Conservation (phyloP, 805 yeast species). For the Ascoidea tarda region DNA sequence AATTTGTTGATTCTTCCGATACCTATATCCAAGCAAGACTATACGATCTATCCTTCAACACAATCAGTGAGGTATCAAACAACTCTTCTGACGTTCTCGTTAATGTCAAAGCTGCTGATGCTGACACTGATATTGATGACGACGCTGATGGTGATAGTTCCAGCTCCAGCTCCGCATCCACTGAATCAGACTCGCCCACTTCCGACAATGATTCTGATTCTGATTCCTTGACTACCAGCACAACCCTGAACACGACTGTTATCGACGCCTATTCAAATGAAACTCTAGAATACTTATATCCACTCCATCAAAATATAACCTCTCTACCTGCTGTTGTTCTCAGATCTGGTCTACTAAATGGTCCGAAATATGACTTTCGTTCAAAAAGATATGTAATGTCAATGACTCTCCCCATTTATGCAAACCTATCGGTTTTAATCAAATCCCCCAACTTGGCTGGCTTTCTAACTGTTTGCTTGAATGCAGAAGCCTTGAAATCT, state of each 20-base stretch:
- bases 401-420: slow-evolving; percentile 61
- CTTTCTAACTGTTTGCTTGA: slow-evolving; percentile 45
- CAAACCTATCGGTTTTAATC: slow-evolving; percentile 56
- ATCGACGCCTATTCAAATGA: slow-evolving; percentile 16
- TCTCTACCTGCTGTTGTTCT: slow-evolving; percentile 30
- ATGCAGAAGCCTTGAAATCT: slow-evolving; percentile 27
- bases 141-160: neutral
- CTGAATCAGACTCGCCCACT: slow-evolving; percentile 6
- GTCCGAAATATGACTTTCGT: slow-evolving; percentile 40
- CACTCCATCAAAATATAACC: slow-evolving; percentile 30
- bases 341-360: slow-evolving; percentile 39
- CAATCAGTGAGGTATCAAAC: slow-evolving; percentile 30
- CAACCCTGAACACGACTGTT: slow-evolving; percentile 5
- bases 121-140: neutral
- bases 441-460: slow-evolving; percentile 52
- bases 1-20: slow-evolving; percentile 50
- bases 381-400: slow-evolving; percentile 42
- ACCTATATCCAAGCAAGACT: slow-evolving; percentile 48
- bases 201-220: slow-evolving; percentile 7
- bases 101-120: neutral
- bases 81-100: slow-evolving; percentile 23
- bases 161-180: slow-evolving; percentile 2
- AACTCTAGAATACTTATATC: slow-evolving; percentile 27
- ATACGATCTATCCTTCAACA: slow-evolving; percentile 43
- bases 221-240: slow-evolving; percentile 8